Percentiles rank a stretch among this genome's conserved stretches.
Evolutionary conservation across 2,329 filamentous ascomycete species (phyloP).

Genomic region (Rugonectria rugulosa): DNA sequence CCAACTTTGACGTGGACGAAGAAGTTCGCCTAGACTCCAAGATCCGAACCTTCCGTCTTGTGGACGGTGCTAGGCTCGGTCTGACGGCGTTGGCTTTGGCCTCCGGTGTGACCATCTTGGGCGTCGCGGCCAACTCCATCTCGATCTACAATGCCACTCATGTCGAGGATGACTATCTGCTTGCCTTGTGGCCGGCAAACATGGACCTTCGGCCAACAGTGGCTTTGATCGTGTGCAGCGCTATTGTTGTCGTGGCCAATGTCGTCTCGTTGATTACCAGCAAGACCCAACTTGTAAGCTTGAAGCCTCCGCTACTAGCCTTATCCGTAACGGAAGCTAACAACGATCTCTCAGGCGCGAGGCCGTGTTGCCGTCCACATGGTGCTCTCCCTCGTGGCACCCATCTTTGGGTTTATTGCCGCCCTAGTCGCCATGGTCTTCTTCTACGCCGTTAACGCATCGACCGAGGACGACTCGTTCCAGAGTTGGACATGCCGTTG

Average conservation of each 20-base stretch:
- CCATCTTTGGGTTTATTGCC: constrained; percentile 42
- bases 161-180: constrained; percentile 53
- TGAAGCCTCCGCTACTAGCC: constrained; percentile 1
- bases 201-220: constrained; percentile 65
- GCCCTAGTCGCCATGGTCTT: constrained; percentile 62
- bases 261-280: constrained; percentile 55
- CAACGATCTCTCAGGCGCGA: constrained; percentile 29
- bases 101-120: constrained; percentile 60
- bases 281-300: constrained; percentile 59
- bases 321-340: constrained; percentile 24
- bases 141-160: constrained; percentile 63
- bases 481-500: constrained; percentile 71
- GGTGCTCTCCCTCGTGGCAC: constrained; percentile 36
- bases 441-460: constrained; percentile 65
- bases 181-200: constrained; percentile 65
- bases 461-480: constrained; percentile 60
- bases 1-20: constrained; percentile 59
- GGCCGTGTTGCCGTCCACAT: constrained; percentile 28
- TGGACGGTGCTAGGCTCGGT: constrained; percentile 55
- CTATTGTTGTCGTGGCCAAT: constrained; percentile 58
- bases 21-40: constrained; percentile 47
- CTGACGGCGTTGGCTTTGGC: constrained; percentile 60
- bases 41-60: constrained; percentile 46
- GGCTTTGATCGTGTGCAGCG: constrained; percentile 60
- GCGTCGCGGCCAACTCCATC: constrained; percentile 61